Base-by-base conservation (phyloP, 2,329 filamentous ascomycete genomes). In the Macroventuria anomochaeta region DNA sequence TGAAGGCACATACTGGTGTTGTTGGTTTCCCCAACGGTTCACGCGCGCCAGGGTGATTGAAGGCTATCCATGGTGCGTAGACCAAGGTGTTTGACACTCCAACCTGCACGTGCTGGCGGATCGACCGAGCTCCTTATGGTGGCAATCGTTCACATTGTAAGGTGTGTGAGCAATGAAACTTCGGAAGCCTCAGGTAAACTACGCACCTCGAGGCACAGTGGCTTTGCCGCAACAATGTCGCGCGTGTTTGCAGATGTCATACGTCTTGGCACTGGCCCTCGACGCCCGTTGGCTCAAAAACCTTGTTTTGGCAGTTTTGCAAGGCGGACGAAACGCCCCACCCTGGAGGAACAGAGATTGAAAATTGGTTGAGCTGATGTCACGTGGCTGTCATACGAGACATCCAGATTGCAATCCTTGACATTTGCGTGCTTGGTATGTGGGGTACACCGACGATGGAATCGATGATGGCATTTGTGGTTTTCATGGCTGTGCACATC, bases 331-430 rank as follows among this genome's bases (percentile, higher is more conserved):
- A 39, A 23, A 39, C 34, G 34, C 44, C 44, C 44, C 28, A 39
- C 28, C 51, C 51, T 46, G 50, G 11, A 39, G 20, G 5, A 33
- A 31, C 20, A 44, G 39, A 12, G 17, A 33, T 17, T 39, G 18
- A 28, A 43, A 44, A 49, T 54, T 54, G 51, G 51, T 54, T 39
- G 44, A 44, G 28, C 18, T 36, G 28, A 46, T 49, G 46, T 49
- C 51, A 54, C 51, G 51, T 54, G 51, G 31, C 23, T 49, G 44
- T 48, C 43, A 43, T 54, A 54, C 51, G 44, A 54, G 51, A 44
- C 51, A 44, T 41, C 23, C 26, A 40, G 28, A 48, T 28, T 38
- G 37, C 46, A 39, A 49, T 54, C 51, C 51, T 46, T 29, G 44
- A 49, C 28, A 32, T 37, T 36, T 50, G 32, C 31, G 26, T 17